Evolutionary conservation across 2,329 filamentous ascomycete genomes (phyloP).

Genomic region (Drechslerella coelobrocha): DNA sequence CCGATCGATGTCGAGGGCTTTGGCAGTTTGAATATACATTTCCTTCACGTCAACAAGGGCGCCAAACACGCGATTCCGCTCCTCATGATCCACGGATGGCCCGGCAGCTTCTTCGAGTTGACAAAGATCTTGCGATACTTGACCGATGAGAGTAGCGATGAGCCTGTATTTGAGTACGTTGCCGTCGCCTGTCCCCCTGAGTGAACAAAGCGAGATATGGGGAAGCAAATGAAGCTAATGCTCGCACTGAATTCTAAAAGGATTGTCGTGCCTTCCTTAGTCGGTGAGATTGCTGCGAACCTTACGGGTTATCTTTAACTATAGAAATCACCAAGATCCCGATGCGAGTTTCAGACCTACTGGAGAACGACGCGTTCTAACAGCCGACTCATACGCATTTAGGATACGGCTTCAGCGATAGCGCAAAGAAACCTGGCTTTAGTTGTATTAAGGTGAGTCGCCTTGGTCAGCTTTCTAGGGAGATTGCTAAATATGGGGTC

Average conservation of each 20-base stretch:
- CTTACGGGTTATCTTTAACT: not conserved
- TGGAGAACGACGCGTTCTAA: no score
- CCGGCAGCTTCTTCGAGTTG: conserved; percentile 73
- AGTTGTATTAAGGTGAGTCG: conserved; percentile 19
- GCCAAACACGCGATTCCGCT: conserved; percentile 67
- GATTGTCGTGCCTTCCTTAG: conserved; percentile 34
- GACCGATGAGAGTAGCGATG: conserved; percentile 6
- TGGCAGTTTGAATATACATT: conserved; percentile 69
- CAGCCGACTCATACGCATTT: no score
- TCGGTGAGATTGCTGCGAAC: conserved; percentile 9
- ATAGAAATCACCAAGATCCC: no score
- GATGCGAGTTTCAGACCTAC: not conserved
- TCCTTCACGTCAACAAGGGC: conserved; percentile 66
- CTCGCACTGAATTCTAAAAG: not conserved
- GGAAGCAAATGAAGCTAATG: not conserved
- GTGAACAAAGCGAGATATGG: not conserved
- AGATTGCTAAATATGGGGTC: no score
- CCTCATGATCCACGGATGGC: conserved; percentile 74
- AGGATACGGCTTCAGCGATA: conserved; percentile 44
- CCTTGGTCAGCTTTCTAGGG: conserved; percentile 54
- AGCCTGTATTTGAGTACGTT: conserved; percentile 22
- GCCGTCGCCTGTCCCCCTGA: not conserved
- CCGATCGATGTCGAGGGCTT: conserved; percentile 66
- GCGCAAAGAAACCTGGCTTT: conserved; percentile 52
- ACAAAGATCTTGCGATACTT: conserved; percentile 66